Evolutionary conservation across 176 grass and related monocot species (phyloP).

Genomic region (Puccinellia tenuiflora): DNA sequence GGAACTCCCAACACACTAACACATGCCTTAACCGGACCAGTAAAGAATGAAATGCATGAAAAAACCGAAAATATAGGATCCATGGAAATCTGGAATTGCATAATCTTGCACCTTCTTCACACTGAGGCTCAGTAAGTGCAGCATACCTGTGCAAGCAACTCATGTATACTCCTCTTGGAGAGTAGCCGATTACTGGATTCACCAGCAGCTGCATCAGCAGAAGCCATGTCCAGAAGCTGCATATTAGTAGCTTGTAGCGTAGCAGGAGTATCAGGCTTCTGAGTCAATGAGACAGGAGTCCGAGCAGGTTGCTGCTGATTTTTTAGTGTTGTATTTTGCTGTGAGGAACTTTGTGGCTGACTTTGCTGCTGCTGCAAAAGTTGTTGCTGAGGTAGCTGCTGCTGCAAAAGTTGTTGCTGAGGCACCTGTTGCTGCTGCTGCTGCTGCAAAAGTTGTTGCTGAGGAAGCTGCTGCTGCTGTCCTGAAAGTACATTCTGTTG

Average conservation of each 20-base stretch:
- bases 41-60: background rate
- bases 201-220: constrained; percentile 31
- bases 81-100: background rate
- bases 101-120: background rate
- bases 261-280: constrained; percentile 36
- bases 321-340: constrained; percentile 31
- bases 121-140: background rate
- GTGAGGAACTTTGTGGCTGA: constrained; percentile 29
- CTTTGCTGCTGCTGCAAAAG: constrained; percentile 7
- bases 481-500: constrained; percentile 53
- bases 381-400: background rate
- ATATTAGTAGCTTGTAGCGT: constrained; percentile 19
- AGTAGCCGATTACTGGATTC: constrained; percentile 62
- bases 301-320: constrained; percentile 61
- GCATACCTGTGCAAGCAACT: constrained; percentile 74
- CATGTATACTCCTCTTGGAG: constrained; percentile 85
- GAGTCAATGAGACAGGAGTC: constrained; percentile 39
- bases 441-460: constrained; percentile 28
- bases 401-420: constrained; percentile 4
- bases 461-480: constrained; percentile 50
- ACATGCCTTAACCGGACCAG: background rate
- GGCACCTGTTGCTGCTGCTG: constrained; percentile 41
- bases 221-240: constrained; percentile 10
- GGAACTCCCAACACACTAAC: background rate
- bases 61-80: background rate